These are phyloP conservation scores for Pezicula carpinea DNA, from an alignment of 2,329 filamentous ascomycete genomes.

Conservation along the genomic window DNA sequence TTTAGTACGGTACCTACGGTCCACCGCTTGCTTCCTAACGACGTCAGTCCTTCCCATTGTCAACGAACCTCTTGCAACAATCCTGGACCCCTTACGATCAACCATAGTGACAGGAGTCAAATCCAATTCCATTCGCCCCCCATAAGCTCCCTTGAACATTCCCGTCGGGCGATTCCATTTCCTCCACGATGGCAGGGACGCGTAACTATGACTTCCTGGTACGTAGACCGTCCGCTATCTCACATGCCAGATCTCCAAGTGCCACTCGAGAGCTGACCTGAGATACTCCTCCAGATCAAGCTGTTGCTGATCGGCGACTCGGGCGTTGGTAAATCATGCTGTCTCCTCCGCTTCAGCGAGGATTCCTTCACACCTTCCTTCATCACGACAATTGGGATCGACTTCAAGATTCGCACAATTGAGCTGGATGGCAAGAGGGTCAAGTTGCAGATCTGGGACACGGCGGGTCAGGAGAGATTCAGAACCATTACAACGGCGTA, in stretches of 20 bases:
- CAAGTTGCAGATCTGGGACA: constrained; percentile 99
- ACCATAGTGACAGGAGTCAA: not conserved
- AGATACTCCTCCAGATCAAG: constrained; percentile 56
- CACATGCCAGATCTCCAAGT: too few species aligned
- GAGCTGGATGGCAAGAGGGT: constrained; percentile 98
- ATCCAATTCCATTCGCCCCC: not conserved
- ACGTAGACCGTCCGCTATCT: constrained; percentile 33
- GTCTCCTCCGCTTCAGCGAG: constrained; percentile 96
- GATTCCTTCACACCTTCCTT: constrained; percentile 99
- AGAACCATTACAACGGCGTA: constrained; percentile 98
- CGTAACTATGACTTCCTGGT: constrained; percentile 99
- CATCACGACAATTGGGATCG: constrained; percentile 99
- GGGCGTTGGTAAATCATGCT: constrained; percentile 98
- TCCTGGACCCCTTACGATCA: not conserved
- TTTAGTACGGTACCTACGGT: not conserved
- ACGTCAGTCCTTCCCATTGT: not conserved
- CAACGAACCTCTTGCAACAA: not conserved
- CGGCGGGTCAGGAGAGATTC: constrained; percentile 96
- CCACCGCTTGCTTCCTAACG: not conserved
- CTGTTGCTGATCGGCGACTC: constrained; percentile 99
- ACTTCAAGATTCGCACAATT: constrained; percentile 99
- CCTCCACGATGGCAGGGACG: constrained; percentile 76
- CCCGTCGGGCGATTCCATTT: constrained; percentile 10
- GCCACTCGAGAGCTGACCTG: too few species aligned
- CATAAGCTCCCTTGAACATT: not conserved